phyloP scores from a whole-genome alignment of 1,139 yeast species.

The Pneumocystis murina region DNA sequence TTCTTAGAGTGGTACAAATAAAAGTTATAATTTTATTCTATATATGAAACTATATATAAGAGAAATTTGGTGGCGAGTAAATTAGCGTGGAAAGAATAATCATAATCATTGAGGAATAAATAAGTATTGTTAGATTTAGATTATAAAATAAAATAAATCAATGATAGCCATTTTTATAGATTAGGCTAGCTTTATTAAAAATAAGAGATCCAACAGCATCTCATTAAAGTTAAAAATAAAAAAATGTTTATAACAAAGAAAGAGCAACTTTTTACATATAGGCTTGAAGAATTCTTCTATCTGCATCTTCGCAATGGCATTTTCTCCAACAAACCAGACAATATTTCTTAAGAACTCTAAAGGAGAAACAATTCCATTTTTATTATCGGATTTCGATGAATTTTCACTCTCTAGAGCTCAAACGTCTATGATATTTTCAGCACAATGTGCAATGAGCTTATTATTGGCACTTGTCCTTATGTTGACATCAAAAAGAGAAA shows the following conservation, averaged over 20 bases:
- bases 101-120: background rate
- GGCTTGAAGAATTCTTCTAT: background rate
- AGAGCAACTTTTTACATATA: background rate
- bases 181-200: background rate
- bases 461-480: slow-evolving; percentile 14
- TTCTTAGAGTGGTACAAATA: background rate
- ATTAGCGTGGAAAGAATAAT: background rate
- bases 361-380: background rate
- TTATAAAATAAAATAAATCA: background rate
- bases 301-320: background rate
- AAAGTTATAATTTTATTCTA: background rate
- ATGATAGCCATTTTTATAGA: background rate
- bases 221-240: background rate
- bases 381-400: background rate
- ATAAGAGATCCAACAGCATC: background rate
- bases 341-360: background rate
- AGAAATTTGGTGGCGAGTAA: background rate
- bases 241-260: background rate
- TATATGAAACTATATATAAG: background rate
- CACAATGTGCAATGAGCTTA: slow-evolving; percentile 16
- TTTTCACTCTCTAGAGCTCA: background rate
- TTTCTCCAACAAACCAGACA: background rate
- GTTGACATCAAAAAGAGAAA: slow-evolving; percentile 19
- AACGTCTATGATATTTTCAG: slow-evolving; percentile 10
- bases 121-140: background rate